Conservation (phyloP, 192 early-diverging fungal genomes). For the Linnemannia schmuckeri region DNA sequence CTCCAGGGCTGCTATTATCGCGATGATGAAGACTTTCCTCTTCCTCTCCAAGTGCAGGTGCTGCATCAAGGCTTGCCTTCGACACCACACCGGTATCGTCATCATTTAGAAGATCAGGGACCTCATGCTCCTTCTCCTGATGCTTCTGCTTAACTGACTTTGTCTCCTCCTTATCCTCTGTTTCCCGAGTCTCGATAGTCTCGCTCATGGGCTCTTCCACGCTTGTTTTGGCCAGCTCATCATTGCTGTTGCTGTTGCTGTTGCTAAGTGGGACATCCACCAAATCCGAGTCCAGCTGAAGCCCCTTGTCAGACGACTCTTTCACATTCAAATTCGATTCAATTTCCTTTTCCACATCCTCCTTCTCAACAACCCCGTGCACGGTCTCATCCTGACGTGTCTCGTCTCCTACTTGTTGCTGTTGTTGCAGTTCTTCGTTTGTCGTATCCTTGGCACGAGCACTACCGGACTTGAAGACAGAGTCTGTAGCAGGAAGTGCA, state of each 20-base stretch:
- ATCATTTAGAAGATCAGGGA: too few relatives aligned
- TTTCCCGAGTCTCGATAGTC: background rate
- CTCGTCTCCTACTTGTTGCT: background rate
- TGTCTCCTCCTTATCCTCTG: background rate
- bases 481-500: too few relatives aligned
- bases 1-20: too few relatives aligned
- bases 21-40: too few relatives aligned
- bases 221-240: background rate
- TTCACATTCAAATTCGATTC: constrained; percentile 11
- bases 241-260: background rate
- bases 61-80: background rate
- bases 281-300: background rate
- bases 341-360: constrained; percentile 11
- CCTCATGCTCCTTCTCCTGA: background rate
- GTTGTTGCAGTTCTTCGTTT: too few relatives aligned
- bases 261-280: constrained; percentile 15
- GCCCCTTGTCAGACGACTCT: background rate
- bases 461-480: too few relatives aligned
- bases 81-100: background rate
- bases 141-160: background rate
- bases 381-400: background rate
- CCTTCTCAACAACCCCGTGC: background rate
- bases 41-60: background rate
- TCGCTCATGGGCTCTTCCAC: background rate
- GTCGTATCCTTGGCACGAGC: too few relatives aligned